Evolutionary conservation across 1,284 basidiomycete species (phyloP), one percentile per base, ranked within the genome.

Genomic region (Phenoliferia sp.): DNA sequence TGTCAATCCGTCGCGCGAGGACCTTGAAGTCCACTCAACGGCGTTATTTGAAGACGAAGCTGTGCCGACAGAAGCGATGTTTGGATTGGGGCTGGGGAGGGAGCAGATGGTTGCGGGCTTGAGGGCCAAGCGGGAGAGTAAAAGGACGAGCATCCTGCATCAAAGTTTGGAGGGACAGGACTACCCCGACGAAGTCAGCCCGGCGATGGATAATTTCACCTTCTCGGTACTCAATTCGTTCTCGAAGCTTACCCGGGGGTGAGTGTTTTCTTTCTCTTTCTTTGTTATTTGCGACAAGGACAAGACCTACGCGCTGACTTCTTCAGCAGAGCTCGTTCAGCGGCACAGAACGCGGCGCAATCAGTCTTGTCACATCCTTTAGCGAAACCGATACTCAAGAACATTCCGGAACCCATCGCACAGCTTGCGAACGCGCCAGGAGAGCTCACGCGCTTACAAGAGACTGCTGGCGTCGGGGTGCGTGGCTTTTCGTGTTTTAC

Each of bases 281-380:
- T 32, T n/a, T 19, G 34, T 35, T 19, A 2, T 19, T 22, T n/a
- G 17, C 22, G 16, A n/a, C 22, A 12, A 12, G 12, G 39, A 44
- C 12, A 44, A 12, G 39, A 22, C 64, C 64, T 34, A 63, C 34
- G 3, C 16, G 1, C 5, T 31, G 39, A 5, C 19, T 28, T 3
- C 5, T 2, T 50, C 17, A n/a, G 61, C 31, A 66, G 65, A 7
- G 72, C 72, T 15, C 69, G 67, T 16, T 48, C 56, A 17, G 66
- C 92, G 22, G 93, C 92, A 0, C 86, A 91, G 12, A 88, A 91
- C 78, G 89, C 91, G 0, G 92, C 91, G 0, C 92, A 94, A 76
- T 90, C 93, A 70, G 91, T 97, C 12, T 84, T 97, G 5, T 93
- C 91, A 6, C 94, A 96, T 76, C 93, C 93, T 0, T 85, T 96